These are phyloP conservation scores for Penicillium steckii DNA, from an alignment of 495 filamentous ascomycete genomes.

Conservation along the genomic window DNA sequence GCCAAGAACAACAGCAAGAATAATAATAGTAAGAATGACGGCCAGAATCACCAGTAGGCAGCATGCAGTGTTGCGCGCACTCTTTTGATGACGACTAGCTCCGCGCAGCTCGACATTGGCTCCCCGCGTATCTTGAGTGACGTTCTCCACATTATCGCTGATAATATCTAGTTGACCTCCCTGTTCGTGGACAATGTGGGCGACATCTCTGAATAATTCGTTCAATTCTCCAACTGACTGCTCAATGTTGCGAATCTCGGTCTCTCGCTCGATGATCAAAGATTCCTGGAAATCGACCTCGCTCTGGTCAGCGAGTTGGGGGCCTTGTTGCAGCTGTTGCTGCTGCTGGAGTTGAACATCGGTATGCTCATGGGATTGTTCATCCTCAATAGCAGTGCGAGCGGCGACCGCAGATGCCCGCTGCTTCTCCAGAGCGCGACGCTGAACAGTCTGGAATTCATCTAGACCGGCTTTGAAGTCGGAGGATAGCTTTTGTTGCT, in stretches of 20 bases:
- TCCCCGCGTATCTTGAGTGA: conserved; percentile 73
- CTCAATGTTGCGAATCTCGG: conserved; percentile 96
- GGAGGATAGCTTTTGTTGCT: conserved; percentile 87
- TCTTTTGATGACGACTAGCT: conserved; percentile 89
- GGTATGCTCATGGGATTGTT: conserved; percentile 29
- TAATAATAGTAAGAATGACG: conserved; percentile 81
- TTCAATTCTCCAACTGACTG: conserved; percentile 93
- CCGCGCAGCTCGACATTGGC: conserved; percentile 81
- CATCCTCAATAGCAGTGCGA: conserved; percentile 67
- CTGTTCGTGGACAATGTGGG: conserved; percentile 93
- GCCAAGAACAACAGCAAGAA: conserved; percentile 78
- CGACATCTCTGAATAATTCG: conserved; percentile 94
- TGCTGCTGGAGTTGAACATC: conserved; percentile 55
- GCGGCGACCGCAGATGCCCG: conserved; percentile 80
- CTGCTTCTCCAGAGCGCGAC: conserved; percentile 86
- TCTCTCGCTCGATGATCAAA: conserved; percentile 91
- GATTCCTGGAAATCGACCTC: conserved; percentile 98
- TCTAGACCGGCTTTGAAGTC: conserved; percentile 84
- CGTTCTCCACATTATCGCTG: conserved; percentile 78
- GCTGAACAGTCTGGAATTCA: conserved; percentile 89
- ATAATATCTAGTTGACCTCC: conserved; percentile 89
- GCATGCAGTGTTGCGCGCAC: conserved; percentile 86
- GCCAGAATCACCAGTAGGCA: conserved; percentile 89
- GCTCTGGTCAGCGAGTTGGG: conserved; percentile 82
- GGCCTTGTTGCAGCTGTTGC: conserved; percentile 76